Evolutionary conservation across 1,284 basidiomycete genomes (phyloP), one percentile per base, ranked within the genome.

Genomic region (Amylostereum areolatum): DNA sequence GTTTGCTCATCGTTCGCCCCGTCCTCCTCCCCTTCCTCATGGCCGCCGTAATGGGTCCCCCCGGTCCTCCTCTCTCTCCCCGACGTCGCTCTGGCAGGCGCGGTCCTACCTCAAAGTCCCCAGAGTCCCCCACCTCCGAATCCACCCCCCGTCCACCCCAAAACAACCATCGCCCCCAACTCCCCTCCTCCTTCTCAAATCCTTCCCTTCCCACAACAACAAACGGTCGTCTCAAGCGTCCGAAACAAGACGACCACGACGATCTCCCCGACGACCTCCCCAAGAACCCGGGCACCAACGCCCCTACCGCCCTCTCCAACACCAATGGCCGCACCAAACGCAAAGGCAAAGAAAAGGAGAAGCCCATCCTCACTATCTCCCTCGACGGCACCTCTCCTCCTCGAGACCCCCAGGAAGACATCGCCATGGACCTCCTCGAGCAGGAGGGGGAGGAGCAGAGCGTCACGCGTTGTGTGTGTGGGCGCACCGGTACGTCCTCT

Each of bases 391-490:
- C 67, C 46, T 46, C 59, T 29, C n/a, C n/a, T n/a, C n/a, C n/a
- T n/a, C n/a, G n/a, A n/a, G n/a, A n/a, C n/a, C n/a, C n/a, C n/a
- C 59, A 66, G 34, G 64, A 65, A n/a, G 67, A 69, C 32, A 61
- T 59, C 5, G 59, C 64, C 32, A 67, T 68, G 29, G 74, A 69
- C 39, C 64, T 62, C 48, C 62, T 64, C 29, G 76, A 75, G 37
- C 37, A 12, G n/a, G 37, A 39, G 12, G 79, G 82, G 48, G 92
- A 92, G 55, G 88, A 92, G 57, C 80, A 83, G 54, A 86, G 89
- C 32, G 80, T 96, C 53, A 98, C 95, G 59, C 85, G 96, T 55
- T 99, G 96, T 69, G 83, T 97, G 39, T 99, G 96, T 73, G 90
- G 90, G 52, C 87, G 83, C 66, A 81, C 84, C 59, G 90, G 92